Conservation (phyloP, 2,329 filamentous ascomycete genomes). For the Berkeleyomyces basicola region DNA sequence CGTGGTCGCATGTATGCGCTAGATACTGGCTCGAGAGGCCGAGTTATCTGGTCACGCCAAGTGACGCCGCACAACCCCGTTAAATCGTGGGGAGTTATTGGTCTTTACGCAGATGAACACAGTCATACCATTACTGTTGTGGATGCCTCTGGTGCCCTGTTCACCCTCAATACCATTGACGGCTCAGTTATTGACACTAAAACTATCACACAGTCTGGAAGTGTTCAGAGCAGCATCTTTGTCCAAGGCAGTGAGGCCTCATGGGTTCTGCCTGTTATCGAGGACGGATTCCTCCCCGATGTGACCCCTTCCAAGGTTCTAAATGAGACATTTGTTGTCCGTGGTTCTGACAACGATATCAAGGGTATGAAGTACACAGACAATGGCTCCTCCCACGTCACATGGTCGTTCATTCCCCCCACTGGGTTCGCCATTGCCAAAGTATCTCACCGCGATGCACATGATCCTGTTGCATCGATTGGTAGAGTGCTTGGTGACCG, state of each 20-base stretch:
- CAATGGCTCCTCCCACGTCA: slow-evolving; percentile 25
- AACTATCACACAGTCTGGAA: slow-evolving; percentile 24
- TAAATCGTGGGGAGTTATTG: slow-evolving; percentile 48
- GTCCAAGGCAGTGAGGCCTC: slow-evolving; percentile 36
- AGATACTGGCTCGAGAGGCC: slow-evolving; percentile 57
- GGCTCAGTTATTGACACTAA: slow-evolving; percentile 32
- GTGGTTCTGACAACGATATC: slow-evolving; percentile 31
- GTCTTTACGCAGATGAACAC: slow-evolving; percentile 44
- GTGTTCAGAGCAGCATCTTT: slow-evolving; percentile 28
- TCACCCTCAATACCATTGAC: slow-evolving; percentile 36
- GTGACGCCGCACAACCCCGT: slow-evolving; percentile 39
- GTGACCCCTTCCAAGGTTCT: slow-evolving; percentile 31
- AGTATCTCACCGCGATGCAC: slow-evolving; percentile 49
- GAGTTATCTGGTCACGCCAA: slow-evolving; percentile 58
- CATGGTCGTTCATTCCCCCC: slow-evolving; percentile 60
- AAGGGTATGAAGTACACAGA: slow-evolving; percentile 37
- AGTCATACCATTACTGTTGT: slow-evolving; percentile 41
- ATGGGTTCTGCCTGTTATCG: slow-evolving; percentile 37
- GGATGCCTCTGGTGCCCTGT: slow-evolving; percentile 43
- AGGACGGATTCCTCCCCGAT: slow-evolving; percentile 31
- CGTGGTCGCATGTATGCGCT: slow-evolving; percentile 67
- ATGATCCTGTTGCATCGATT: slow-evolving; percentile 87
- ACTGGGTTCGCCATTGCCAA: slow-evolving; percentile 49
- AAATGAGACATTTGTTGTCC: slow-evolving; percentile 38
- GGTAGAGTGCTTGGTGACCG: slow-evolving; percentile 84